phyloP scores from a whole-genome alignment of 108 stramenopile species.

The Skeletonema tropicum region DNA sequence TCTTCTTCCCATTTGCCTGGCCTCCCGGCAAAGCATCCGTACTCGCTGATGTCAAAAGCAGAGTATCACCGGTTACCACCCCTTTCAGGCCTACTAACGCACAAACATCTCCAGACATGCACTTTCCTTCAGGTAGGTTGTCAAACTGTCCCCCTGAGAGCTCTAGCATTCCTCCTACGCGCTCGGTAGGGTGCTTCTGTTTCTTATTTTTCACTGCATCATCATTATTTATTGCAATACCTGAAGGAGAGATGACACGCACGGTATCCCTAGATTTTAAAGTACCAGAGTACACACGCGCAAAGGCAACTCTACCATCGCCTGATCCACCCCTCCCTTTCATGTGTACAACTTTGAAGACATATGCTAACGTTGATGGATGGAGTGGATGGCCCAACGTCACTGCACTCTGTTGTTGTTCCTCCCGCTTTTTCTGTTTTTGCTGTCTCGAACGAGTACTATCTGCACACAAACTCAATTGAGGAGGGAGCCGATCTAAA shows the following conservation, averaged over 20 bases:
- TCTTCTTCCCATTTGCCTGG: conserved; percentile 25
- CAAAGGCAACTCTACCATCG: conserved; percentile 90
- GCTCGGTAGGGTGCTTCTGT: conserved; percentile 55
- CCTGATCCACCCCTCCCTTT: conserved; percentile 89
- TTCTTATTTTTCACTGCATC: conserved; percentile 27
- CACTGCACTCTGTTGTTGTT: conserved; percentile 25
- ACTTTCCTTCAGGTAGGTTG: conserved; percentile 70
- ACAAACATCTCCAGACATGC: conserved; percentile 84
- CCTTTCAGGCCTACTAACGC: conserved; percentile 84
- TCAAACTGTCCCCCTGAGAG: conserved; percentile 82
- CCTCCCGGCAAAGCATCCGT: conserved; percentile 3
- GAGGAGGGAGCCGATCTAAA: conserved; percentile 79
- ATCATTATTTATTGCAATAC: conserved; percentile 42
- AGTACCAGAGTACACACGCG: conserved; percentile 84
- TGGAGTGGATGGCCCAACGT: conserved; percentile 79
- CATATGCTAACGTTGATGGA: conserved; percentile 75
- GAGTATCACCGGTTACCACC: conserved; percentile 87
- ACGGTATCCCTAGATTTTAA: conserved; percentile 67
- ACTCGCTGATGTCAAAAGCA: conserved; percentile 56
- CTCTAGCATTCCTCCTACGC: conserved; percentile 86
- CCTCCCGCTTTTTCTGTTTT: conserved; percentile 12
- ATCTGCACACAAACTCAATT: conserved; percentile 51
- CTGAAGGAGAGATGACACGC: conserved; percentile 69
- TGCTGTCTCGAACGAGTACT: conserved; percentile 4
- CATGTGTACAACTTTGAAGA: conserved; percentile 93